Base-by-base conservation (phyloP, 139 green algal species). In the Micractinium sp. region DNA sequence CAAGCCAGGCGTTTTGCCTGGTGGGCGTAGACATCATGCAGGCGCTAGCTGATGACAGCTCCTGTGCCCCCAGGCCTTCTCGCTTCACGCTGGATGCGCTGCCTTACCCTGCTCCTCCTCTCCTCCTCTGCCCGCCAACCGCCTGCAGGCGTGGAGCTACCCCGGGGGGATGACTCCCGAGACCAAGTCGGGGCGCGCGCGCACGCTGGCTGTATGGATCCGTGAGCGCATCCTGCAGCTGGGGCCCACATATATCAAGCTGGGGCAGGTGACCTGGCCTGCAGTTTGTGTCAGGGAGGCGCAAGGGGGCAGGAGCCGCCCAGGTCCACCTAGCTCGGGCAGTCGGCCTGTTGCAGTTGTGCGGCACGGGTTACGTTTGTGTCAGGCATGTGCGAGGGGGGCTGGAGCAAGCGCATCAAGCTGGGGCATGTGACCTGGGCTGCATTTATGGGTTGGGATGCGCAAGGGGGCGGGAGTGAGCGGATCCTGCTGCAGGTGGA, bases 201-300 rank as follows among this genome's bases (percentile, higher is more conserved):
- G 91, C 1, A 41, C 23, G 15, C 89, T 97, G 73, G 95, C 94
- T 0, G 88, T 81, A 31, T 97, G 95, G 90, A 89, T 96, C 53
- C 91, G 96, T 9, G 91, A 95, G 60, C 90, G 82, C 39, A 94
- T 99, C 38, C 94, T 99, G 47, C 92, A 93, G 38, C 92, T 99
- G 85, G 98, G 98, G 3, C 96, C 96, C 25, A 98, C 96, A 18
- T 98, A 99, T 94, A 99, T 98, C 92, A 98, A 82, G 67, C 22
- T 83, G 33, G 83, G 88, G 29, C 85, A 63, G 66, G 61, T 87
- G 80, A 25, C 19, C 9, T 5, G 63, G 12, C 63, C 63, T 71
- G 2, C 20, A 29, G 2, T 31, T 29, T 71, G 20, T n/a, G n/a
- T n/a, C n/a, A n/a, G n/a, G n/a, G n/a, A 3, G 3, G 69, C 36